Evolutionary conservation across 768 basidiomycete genomes (phyloP), one percentile per base, ranked within the genome.

Genomic region (Podaxis mareebaensis): DNA sequence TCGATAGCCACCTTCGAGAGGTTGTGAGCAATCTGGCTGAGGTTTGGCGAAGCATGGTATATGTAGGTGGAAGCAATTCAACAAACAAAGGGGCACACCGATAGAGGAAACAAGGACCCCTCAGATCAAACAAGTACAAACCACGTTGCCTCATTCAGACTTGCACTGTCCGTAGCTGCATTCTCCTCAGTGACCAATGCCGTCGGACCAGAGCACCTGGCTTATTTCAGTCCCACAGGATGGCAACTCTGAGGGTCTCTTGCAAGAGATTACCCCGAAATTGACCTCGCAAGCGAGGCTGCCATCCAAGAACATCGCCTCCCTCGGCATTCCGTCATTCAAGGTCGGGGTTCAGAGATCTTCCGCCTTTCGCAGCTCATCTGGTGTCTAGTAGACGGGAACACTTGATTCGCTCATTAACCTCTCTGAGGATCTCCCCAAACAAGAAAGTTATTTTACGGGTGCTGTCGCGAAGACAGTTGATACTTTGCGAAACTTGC

Each of bases 201-300:
- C 95, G 63, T 96, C 94, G 72, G 95, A 97, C 81, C 90, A 96
- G 75, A 91, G 92, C 67, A 96, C 94, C 68, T 98, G 96, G 96
- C 78, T 98, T 67, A 82, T 97, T 65, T 82, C 95, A 48, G 86
- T 93, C 2, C 96, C 96, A 12, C 84, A 88, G 66, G 89, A 94
- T 74, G 93, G 92, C 20, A 93, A 97, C 69, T 82, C 93, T 0
- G 91, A 92, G 64, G 87, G 88, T 5, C 76, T 92, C 33, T 74
- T 83, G 53, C 86, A 89, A 67, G 90, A 92, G 65, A 70, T 93
- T 17, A 69, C 79, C 10, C 73, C 85, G 22, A 92, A 91, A 72
- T 80, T 95, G 40, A 73, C 76, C 20, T 79, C 85, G 30, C 83
- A 84, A 63, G 81, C 85, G 15, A 88, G 84, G 74, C 61, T 77